phyloP scores from a whole-genome alignment of 2,329 filamentous ascomycete species.

The Aspergillus transmontanensis region DNA sequence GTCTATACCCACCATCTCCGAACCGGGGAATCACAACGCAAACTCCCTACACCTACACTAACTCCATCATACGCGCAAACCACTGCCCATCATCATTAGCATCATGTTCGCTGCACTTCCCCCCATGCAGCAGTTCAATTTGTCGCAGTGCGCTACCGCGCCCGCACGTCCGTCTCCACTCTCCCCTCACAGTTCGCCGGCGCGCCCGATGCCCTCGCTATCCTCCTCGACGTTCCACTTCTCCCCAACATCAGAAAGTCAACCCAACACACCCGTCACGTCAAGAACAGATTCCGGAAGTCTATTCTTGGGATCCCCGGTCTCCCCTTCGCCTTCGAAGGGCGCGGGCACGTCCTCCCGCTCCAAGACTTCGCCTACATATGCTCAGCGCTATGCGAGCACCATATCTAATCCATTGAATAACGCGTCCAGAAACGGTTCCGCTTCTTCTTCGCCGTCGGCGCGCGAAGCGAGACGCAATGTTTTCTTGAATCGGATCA shows the following conservation, averaged over 20 bases:
- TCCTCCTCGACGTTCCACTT: not conserved
- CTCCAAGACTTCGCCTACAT: conserved; percentile 26
- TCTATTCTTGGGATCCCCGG: not conserved
- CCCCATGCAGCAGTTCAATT: conserved; percentile 17
- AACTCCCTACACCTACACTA: not conserved
- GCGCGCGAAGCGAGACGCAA: conserved; percentile 39
- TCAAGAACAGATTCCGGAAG: not conserved
- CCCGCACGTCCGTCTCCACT: conserved; percentile 30
- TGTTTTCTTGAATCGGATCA: conserved; percentile 46
- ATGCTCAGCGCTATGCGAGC: conserved; percentile 39
- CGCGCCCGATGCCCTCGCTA: not conserved
- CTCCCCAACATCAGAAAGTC: not conserved
- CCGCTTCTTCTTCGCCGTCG: conserved; percentile 25
- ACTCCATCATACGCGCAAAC: not conserved
- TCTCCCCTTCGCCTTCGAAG: not conserved
- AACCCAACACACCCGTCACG: not conserved
- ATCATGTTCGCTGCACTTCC: conserved; percentile 35
- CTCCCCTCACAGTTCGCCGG: conserved; percentile 14
- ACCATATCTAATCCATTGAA: conserved; percentile 37
- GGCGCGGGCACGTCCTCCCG: conserved; percentile 8
- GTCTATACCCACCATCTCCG: not conserved
- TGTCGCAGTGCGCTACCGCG: conserved; percentile 24
- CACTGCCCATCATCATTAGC: not conserved
- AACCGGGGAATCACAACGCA: conserved; percentile 8
- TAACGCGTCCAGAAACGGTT: conserved; percentile 21